Conservation (phyloP, 2,329 filamentous ascomycete species). For the Apiospora malaysiana region DNA sequence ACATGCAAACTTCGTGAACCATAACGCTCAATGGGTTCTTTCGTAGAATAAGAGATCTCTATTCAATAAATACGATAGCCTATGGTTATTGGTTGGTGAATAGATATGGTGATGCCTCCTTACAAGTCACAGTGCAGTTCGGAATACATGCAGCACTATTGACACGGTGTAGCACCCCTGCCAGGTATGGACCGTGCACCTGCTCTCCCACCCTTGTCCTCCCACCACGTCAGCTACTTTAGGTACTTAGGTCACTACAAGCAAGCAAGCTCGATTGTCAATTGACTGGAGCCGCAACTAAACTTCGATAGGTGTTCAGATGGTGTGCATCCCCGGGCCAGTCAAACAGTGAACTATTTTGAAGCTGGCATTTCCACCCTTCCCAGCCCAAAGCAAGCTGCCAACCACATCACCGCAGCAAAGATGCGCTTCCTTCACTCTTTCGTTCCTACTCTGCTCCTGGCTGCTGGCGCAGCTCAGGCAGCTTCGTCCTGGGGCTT, state of each 20-base stretch:
- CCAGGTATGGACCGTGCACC: neutral
- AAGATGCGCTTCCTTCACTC: constrained; percentile 50
- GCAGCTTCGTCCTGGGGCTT: constrained; percentile 73
- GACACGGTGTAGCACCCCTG: neutral
- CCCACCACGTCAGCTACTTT: constrained; percentile 19
- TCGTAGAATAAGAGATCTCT: too few relatives aligned
- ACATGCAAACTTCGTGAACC: too few relatives aligned
- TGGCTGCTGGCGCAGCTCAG: constrained; percentile 56
- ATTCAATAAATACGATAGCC: too few relatives aligned
- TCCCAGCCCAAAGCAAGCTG: neutral
- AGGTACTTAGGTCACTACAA: too few relatives aligned
- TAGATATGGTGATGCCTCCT: neutral
- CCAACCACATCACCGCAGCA: constrained; percentile 15
- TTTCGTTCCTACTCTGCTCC: constrained; percentile 45
- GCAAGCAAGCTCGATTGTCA: neutral
- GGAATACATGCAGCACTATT: neutral
- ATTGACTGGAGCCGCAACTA: constrained; percentile 7
- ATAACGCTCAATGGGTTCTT: too few relatives aligned
- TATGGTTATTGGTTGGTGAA: neutral
- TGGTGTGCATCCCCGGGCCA: constrained; percentile 19
- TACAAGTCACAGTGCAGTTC: neutral
- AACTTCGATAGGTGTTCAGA: constrained; percentile 24
- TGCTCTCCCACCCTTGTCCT: neutral
- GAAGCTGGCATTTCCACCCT: constrained; percentile 5
- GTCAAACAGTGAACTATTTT: constrained; percentile 11